These are phyloP conservation scores for Medicago truncatula DNA, from an alignment of 306 rosid genomes.

Conservation along the genomic window DNA sequence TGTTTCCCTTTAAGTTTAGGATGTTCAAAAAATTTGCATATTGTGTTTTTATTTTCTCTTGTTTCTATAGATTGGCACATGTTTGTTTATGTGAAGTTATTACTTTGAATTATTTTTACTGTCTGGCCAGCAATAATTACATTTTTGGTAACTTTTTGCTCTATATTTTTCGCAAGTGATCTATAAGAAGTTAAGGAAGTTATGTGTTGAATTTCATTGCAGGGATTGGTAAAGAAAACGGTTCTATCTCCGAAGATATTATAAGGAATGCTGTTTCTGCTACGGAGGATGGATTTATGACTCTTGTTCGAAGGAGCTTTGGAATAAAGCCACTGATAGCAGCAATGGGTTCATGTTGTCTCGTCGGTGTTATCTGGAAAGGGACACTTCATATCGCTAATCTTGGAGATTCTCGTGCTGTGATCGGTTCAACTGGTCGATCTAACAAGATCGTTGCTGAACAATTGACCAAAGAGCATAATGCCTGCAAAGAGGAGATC, in stretches of 20 bases:
- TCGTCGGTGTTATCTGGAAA: slow-evolving; percentile 79
- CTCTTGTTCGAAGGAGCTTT: slow-evolving; percentile 74
- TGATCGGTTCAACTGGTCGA: slow-evolving; percentile 68
- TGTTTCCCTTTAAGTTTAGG: not conserved
- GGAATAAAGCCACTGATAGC: slow-evolving; percentile 82
- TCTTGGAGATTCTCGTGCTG: slow-evolving; percentile 88
- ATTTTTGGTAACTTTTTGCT: not conserved
- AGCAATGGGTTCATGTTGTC: slow-evolving; percentile 89
- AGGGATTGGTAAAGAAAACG: slow-evolving; percentile 76
- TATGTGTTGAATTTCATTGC: slow-evolving; percentile 37
- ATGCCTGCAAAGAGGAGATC: slow-evolving; percentile 80
- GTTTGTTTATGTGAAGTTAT: too few species aligned
- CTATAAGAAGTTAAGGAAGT: slow-evolving; percentile 35
- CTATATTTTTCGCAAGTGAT: not conserved
- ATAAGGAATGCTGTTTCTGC: slow-evolving; percentile 75
- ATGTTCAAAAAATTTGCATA: not conserved
- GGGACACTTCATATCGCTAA: slow-evolving; percentile 77
- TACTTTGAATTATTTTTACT: too few species aligned
- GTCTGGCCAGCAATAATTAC: too few species aligned
- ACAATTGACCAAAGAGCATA: slow-evolving; percentile 84
- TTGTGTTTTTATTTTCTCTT: too few species aligned
- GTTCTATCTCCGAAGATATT: slow-evolving; percentile 68
- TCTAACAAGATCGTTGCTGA: slow-evolving; percentile 75
- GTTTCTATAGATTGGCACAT: too few species aligned
- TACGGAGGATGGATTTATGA: slow-evolving; percentile 88